Evolutionary conservation across 495 filamentous ascomycete genomes (phyloP), one percentile per base, ranked within the genome.

Genomic region (Parachaetomium inaequale): DNA sequence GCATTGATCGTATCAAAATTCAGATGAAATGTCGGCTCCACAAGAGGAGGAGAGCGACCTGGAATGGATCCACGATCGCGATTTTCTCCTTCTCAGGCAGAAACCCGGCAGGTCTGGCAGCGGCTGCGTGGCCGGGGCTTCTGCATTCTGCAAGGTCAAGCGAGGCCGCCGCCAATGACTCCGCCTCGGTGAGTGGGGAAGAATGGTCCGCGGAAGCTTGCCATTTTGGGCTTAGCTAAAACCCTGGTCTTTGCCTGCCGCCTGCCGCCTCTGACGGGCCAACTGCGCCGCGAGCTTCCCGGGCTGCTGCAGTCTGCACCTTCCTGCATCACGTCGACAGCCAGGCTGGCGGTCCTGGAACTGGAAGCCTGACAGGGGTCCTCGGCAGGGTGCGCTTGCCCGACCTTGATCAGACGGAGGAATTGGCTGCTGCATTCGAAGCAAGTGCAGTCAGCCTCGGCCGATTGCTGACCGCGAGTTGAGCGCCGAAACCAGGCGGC

Each of bases 81-180:
- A 17, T 46, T 46, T 46, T 46, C 42, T 46, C n/a, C 15, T 19
- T 5, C 11, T 46, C 42, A 46, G 42, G 42, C 42, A 46, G 42
- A 46, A 46, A 46, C 42, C 19, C 42, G 42, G n/a, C 19, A 19
- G 42, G 17, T 7, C 19, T 23, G 42, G 11, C 11, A n/a, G n/a
- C n/a, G n/a, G n/a, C n/a, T n/a, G n/a, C n/a, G n/a, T n/a, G n/a
- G 12, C 36, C 36, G 14, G 12, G 36, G 12, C 17, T 40, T 40
- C 36, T 46, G n/a, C 42, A 7, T 19, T 17, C 10, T 17, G 42
- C 42, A 46, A 46, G 17, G 3, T 17, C 42, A 46, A 46, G 42
- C 42, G 42, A 46, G 42, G 42, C 42, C 42, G 42, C 42, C 42
- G 42, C 42, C 42, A 46, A 46, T 46, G n/a, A 46, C 42, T 46